Percentiles rank a stretch among this genome's conserved stretches.
These are phyloP conservation scores for Spergularia azorica DNA, from an alignment of 179 eudicot species.

Conservation along the genomic window DNA sequence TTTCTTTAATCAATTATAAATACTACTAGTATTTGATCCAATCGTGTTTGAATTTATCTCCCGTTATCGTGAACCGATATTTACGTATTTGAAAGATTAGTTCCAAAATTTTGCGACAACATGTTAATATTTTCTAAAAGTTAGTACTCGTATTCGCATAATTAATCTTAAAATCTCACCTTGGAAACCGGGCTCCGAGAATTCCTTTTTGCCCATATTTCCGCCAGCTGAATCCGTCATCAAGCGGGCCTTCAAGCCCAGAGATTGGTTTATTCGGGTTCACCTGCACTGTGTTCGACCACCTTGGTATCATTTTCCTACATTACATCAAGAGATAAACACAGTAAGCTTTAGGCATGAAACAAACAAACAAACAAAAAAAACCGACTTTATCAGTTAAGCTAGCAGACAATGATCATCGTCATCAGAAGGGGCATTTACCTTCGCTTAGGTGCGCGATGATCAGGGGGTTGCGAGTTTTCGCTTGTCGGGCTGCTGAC, in stretches of 20 bases:
- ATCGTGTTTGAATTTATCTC: too few species aligned
- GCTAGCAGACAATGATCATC: neutral
- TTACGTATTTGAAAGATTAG: too few species aligned
- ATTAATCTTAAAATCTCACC: slow-evolving; percentile 10
- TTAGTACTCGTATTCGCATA: neutral
- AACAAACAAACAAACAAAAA: neutral
- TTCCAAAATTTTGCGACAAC: too few species aligned
- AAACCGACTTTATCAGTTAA: neutral
- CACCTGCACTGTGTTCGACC: slow-evolving; percentile 22
- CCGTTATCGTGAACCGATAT: too few species aligned
- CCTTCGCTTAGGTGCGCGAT: slow-evolving; percentile 23
- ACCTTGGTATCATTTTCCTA: slow-evolving; percentile 31
- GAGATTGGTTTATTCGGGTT: neutral
- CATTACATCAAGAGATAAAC: neutral
- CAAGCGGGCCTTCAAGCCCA: slow-evolving; percentile 27
- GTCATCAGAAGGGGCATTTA: neutral
- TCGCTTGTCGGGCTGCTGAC: slow-evolving; percentile 26
- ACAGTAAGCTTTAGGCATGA: too few species aligned
- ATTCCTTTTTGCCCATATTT: slow-evolving; percentile 41
- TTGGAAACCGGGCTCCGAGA: slow-evolving; percentile 32
- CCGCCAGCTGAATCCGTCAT: slow-evolving; percentile 36
- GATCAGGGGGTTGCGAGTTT: slow-evolving; percentile 15
- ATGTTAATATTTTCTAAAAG: too few species aligned
- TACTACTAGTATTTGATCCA: too few species aligned
- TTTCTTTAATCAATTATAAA: too few species aligned